These are phyloP conservation scores for Colletotrichum lini DNA, from an alignment of 2,329 filamentous ascomycete genomes.

Conservation along the genomic window DNA sequence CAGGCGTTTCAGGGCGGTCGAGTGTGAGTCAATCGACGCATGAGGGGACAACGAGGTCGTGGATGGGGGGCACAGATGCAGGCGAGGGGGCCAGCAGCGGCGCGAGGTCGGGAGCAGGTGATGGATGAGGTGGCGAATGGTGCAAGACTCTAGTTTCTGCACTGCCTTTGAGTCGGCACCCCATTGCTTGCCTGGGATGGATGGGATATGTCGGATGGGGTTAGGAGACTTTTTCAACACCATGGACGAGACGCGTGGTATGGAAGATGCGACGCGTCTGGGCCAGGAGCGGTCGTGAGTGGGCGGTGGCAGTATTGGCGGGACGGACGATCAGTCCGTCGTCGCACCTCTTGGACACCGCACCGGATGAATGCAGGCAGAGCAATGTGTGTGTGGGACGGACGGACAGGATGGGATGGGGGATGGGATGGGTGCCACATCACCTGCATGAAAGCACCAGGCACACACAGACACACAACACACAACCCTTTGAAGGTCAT, in stretches of 20 bases:
- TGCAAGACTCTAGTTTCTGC: conserved; percentile 23
- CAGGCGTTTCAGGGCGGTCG: conserved; percentile 37
- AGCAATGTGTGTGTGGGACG: conserved; percentile 14
- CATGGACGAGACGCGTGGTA: conserved; percentile 41
- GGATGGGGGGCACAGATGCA: conserved; percentile 25
- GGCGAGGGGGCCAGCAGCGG: conserved; percentile 38
- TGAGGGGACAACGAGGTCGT: neutral
- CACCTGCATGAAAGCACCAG: conserved; percentile 40
- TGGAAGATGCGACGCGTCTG: conserved; percentile 40
- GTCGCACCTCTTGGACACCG: neutral
- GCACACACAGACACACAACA: conserved; percentile 9
- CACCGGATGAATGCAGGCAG: conserved; percentile 23
- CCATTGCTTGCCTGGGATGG: conserved; percentile 5
- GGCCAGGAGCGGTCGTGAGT: conserved; percentile 25
- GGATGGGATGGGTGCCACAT: conserved; percentile 22
- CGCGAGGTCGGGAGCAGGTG: conserved; percentile 9
- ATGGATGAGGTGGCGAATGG: conserved; percentile 35
- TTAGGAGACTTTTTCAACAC: conserved; percentile 36
- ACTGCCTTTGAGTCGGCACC: conserved; percentile 10
- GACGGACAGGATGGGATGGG: neutral
- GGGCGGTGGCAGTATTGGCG: conserved; percentile 17
- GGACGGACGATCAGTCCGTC: conserved; percentile 22
- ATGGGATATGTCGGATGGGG: conserved; percentile 13
- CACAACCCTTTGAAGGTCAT: neutral
- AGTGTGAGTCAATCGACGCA: conserved; percentile 39